phyloP scores from a whole-genome alignment of 2,329 filamentous ascomycete species.

The Chrysosporium queenslandicum region DNA sequence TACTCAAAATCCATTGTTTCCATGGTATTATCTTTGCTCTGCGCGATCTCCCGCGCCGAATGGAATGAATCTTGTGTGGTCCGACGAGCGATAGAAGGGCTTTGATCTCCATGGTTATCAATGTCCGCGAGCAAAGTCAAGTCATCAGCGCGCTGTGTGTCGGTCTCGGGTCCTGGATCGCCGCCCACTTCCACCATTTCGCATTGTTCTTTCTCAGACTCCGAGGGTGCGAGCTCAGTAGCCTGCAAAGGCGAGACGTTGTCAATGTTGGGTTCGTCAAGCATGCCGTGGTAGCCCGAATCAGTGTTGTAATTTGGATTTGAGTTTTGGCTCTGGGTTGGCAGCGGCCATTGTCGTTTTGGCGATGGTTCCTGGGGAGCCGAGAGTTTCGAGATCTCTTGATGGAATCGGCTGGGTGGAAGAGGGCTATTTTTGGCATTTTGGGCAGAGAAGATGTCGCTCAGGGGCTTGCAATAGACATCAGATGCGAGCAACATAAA shows the following conservation, averaged over 20 bases:
- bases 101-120: conserved; percentile 17
- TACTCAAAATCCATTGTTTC: conserved; percentile 28
- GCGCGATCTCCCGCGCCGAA: conserved; percentile 35
- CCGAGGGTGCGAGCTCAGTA: not conserved
- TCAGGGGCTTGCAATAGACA: conserved; percentile 33
- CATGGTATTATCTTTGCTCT: conserved; percentile 27
- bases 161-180: conserved; percentile 13
- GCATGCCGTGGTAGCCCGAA: conserved; percentile 41
- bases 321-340: conserved; percentile 30
- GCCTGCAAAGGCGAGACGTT: conserved; percentile 7
- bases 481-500: conserved; percentile 10
- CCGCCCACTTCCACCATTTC: not conserved
- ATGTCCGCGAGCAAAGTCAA: conserved; percentile 19
- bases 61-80: conserved; percentile 40
- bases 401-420: conserved; percentile 28
- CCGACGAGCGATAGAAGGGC: conserved; percentile 25
- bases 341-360: conserved; percentile 19
- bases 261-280: conserved; percentile 34
- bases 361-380: conserved; percentile 15
- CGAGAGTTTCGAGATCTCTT: conserved; percentile 27
- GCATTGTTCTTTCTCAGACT: not conserved
- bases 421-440: conserved; percentile 27
- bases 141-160: conserved; percentile 29
- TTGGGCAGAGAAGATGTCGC: conserved; percentile 40
- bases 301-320: conserved; percentile 36